Evolutionary conservation across 78 protist genomes (phyloP), one percentile per base, ranked within the genome.

Genomic region (slime mould (Dictyostelium discoideum)): DNA sequence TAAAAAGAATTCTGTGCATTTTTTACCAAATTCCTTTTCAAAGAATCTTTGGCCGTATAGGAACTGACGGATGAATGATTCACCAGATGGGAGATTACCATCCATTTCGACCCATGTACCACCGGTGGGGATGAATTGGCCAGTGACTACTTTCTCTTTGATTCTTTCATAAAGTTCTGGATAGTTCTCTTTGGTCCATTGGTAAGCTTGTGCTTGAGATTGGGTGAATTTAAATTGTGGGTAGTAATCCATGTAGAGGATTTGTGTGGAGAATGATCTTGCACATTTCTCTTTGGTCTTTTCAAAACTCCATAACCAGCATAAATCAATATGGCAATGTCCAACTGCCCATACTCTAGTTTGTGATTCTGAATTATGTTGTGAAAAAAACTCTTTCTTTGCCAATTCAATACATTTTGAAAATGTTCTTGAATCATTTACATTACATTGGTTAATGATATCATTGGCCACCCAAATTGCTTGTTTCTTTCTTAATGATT

Each of bases 21-120:
- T 26, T 20, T 14, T 1, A 10, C 98, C 98, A 67, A 98, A 97
- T 18, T 96, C 96, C 32, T 69, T 11, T 29, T 84, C 60, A 44
- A 98, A 98, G 37, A 83, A 97, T 24, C 72, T 18, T 79, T 98
- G 98, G 4, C 99, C 99, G 22, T 60, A 72, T 6, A 97, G 50
- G 57, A 98, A 97, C 78, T 98, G 98, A 14, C 99, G 60, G 16
- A 92, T 93, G n/a, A 98, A 80, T 18, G 93, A n/a, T 42, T 98
- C 99, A 16, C 98, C 98, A 24, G 79, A 29, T 20, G 98, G 98
- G 4, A 98, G 46, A 77, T 97, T 98, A 80, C 98, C 89, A 67
- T 98, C 98, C 98, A 97, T 97, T 29, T 98, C 98, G 6, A 84
- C 85, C 97, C 97, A 97, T 20, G 97, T 93, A 9, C 98, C 98